A percentile compares a stretch with the other conserved stretches of the same genome.
phyloP scores from a whole-genome alignment of 2,329 filamentous ascomycete genomes.

The Pyricularia grisea region DNA sequence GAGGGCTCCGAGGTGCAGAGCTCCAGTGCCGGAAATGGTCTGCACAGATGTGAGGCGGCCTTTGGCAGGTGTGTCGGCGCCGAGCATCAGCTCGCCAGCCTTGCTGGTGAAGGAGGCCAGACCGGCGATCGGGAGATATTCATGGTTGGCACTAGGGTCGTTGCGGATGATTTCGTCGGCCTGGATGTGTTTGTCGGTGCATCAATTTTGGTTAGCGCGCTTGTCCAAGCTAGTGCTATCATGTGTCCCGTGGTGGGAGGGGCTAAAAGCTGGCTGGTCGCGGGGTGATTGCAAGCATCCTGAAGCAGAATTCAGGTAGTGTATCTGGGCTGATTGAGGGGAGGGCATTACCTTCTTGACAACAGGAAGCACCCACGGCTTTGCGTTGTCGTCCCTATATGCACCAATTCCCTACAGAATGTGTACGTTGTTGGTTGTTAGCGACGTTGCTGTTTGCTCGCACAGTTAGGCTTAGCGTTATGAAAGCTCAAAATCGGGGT shows the following conservation, averaged over 20 bases:
- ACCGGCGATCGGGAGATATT: slow-evolving; percentile 95
- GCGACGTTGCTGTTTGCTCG: slow-evolving; percentile 2
- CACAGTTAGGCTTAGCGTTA: neutral
- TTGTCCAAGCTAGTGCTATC: neutral
- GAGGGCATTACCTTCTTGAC: slow-evolving; percentile 72
- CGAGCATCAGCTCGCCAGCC: slow-evolving; percentile 84
- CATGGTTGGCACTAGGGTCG: slow-evolving; percentile 89
- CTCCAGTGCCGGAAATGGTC: slow-evolving; percentile 95
- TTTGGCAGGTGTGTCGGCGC: slow-evolving; percentile 72
- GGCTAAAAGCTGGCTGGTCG: neutral
- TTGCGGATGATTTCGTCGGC: slow-evolving; percentile 83
- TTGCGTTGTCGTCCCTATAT: slow-evolving; percentile 89
- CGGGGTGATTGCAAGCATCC: neutral
- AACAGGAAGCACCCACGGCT: slow-evolving; percentile 94
- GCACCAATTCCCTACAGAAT: slow-evolving; percentile 63
- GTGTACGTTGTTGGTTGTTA: slow-evolving; percentile 6
- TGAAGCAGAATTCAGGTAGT: neutral
- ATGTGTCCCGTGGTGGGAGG: neutral
- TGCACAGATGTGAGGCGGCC: slow-evolving; percentile 76
- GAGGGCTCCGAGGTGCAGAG: slow-evolving; percentile 83
- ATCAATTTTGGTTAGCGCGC: neutral
- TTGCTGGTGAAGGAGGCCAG: slow-evolving; percentile 77
- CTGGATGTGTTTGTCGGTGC: slow-evolving; percentile 34
- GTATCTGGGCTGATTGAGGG: neutral
- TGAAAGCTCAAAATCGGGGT: slow-evolving; percentile 5